Conservation (phyloP, 257 asterid genomes). For the Rauvolfia tetraphylla region DNA sequence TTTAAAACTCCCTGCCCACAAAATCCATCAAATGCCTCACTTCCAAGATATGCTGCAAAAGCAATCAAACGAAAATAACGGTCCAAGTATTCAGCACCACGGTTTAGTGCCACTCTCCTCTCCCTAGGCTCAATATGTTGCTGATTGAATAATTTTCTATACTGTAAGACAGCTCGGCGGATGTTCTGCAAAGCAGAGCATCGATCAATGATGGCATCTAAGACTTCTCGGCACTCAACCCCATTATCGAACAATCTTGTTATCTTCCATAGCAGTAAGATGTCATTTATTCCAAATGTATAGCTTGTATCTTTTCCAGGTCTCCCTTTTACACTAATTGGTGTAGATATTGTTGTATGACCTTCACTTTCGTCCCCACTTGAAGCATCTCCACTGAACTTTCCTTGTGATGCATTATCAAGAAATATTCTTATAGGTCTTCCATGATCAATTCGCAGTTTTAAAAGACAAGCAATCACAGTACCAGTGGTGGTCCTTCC, state of each 20-base stretch:
- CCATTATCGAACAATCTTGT: conserved; percentile 96
- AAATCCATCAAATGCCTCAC: conserved; percentile 95
- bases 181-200: conserved; percentile 94
- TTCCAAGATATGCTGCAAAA: conserved; percentile 97
- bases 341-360: conserved; percentile 32
- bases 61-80: conserved; percentile 96
- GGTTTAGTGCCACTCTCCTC: conserved; percentile 90
- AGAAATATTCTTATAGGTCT: conserved; percentile 71
- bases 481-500: conserved; percentile 99
- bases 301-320: conserved; percentile 44
- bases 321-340: conserved; percentile 38
- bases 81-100: conserved; percentile 99
- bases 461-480: conserved; percentile 92
- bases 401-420: conserved; percentile 46
- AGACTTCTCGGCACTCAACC: conserved; percentile 92
- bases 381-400: conserved; percentile 31
- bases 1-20: conserved; percentile 74
- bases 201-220: conserved; percentile 86
- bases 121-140: conserved; percentile 96
- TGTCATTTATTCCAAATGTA: conserved; percentile 93
- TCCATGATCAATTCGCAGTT: conserved; percentile 82
- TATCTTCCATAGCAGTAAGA: conserved; percentile 80
- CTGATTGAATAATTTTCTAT: conserved; percentile 81
- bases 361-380: conserved; percentile 58
- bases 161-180: conserved; percentile 96